phyloP scores from a whole-genome alignment of 1,139 yeast species.

The Casaregolazyma lundiana region DNA sequence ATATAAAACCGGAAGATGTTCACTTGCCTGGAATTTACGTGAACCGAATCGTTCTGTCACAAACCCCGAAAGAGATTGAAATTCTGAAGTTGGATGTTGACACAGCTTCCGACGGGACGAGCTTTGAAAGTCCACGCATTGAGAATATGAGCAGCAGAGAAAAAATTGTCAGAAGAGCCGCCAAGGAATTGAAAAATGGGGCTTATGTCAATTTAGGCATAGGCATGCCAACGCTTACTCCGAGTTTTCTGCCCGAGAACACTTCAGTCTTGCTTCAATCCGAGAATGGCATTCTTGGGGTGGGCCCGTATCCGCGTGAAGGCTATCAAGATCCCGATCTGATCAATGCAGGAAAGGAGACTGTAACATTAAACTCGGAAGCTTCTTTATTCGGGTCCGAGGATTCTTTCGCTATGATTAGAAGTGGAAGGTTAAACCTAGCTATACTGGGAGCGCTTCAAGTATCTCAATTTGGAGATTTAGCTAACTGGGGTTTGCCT shows the following conservation, averaged over 20 bases:
- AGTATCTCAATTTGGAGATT: conserved; percentile 45
- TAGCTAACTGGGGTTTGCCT: conserved; percentile 52
- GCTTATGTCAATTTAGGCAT: conserved; percentile 45
- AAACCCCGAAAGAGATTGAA: conserved; percentile 44
- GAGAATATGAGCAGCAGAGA: conserved; percentile 27
- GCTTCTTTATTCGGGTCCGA: conserved; percentile 48
- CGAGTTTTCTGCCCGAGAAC: conserved; percentile 39
- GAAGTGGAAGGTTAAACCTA: conserved; percentile 44
- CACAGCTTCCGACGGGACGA: too few species aligned
- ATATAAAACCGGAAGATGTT: conserved; percentile 42
- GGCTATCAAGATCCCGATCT: conserved; percentile 46
- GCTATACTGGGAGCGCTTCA: conserved; percentile 49
- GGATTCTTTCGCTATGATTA: conserved; percentile 48
- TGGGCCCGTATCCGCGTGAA: conserved; percentile 44
- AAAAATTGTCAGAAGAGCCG: conserved; percentile 43
- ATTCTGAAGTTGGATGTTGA: conserved; percentile 32
- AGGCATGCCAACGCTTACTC: conserved; percentile 49
- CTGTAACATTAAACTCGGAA: conserved; percentile 44
- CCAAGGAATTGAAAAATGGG: conserved; percentile 44
- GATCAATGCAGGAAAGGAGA: conserved; percentile 51
- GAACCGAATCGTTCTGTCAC: conserved; percentile 38
- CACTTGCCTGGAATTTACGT: conserved; percentile 48
- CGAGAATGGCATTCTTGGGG: conserved; percentile 48
- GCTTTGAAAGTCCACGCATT: too few species aligned
- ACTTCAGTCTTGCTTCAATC: conserved; percentile 43